Conservation (phyloP, 2,329 filamentous ascomycete species). For the Diaporthe citri region DNA sequence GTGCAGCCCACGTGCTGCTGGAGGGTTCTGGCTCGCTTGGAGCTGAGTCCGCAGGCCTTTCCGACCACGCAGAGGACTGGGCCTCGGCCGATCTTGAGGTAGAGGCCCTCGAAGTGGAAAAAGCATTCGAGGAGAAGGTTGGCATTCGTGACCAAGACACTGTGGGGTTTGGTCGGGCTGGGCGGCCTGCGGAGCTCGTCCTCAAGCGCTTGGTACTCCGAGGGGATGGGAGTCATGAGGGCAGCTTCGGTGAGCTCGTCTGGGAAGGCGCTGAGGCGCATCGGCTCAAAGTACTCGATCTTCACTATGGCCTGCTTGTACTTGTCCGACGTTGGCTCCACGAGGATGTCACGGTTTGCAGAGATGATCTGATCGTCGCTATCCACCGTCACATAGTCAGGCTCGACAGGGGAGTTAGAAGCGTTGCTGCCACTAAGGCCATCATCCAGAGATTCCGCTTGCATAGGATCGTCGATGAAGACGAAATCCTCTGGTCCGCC, state of each 20-base stretch:
- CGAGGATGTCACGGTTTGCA: background rate
- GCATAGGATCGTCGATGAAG: background rate
- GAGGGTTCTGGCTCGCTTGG: background rate
- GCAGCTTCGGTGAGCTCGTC: background rate
- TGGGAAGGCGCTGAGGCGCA: background rate
- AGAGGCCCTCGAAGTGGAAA: background rate
- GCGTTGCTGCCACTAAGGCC: background rate
- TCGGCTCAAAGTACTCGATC: background rate
- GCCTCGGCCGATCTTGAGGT: fast-evolving
- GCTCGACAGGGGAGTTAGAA: background rate
- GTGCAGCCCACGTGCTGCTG: background rate
- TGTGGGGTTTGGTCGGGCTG: background rate
- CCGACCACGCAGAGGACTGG: background rate
- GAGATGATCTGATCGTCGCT: background rate
- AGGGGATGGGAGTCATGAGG: background rate
- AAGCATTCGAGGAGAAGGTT: background rate
- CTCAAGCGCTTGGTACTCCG: background rate
- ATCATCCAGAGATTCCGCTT: fast-evolving
- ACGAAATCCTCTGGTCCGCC: background rate
- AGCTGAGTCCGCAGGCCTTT: background rate
- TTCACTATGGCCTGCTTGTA: background rate
- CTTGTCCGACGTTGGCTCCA: background rate
- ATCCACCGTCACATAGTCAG: background rate
- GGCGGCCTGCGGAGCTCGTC: background rate
- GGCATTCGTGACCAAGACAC: background rate